Conservation (phyloP, 208 protist genomes). For the Borovskyia barvae region DNA sequence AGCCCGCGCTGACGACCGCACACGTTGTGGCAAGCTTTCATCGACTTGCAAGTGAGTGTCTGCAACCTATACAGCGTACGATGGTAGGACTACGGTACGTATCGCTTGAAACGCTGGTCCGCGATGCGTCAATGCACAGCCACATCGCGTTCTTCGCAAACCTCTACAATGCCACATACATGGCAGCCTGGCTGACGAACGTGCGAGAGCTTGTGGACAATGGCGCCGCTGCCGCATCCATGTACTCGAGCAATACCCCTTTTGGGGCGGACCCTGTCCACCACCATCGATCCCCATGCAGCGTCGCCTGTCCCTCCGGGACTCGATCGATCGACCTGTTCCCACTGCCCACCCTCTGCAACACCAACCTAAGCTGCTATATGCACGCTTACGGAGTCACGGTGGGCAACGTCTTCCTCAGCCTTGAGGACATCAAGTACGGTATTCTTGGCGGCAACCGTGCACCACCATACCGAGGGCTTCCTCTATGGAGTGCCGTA, state of each 20-base stretch:
- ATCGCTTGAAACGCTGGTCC: slow-evolving; percentile 11
- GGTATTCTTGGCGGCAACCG: slow-evolving; percentile 60
- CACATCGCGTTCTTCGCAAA: slow-evolving; percentile 42
- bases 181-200: slow-evolving; percentile 60
- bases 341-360: slow-evolving; percentile 24
- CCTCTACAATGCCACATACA: slow-evolving; percentile 71
- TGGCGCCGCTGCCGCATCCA: not conserved
- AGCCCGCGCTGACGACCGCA: slow-evolving; percentile 1
- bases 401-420: slow-evolving; percentile 42
- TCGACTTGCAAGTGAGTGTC: slow-evolving; percentile 14
- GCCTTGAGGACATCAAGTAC: slow-evolving; percentile 68
- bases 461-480: slow-evolving; percentile 25
- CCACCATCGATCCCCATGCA: no score
- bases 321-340: slow-evolving; percentile 26
- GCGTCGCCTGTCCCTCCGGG: no score
- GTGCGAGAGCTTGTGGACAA: slow-evolving; percentile 19
- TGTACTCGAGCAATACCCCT: not conserved
- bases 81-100: slow-evolving; percentile 16
- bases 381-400: slow-evolving; percentile 51
- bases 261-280: no score
- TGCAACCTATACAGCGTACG: slow-evolving; percentile 22
- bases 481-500: slow-evolving; percentile 34
- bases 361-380: slow-evolving; percentile 31
- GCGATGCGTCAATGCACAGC: slow-evolving; percentile 11
- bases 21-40: slow-evolving; percentile 9